Base-by-base conservation (phyloP, 768 basidiomycete species). In the Mycena alexandri region DNA sequence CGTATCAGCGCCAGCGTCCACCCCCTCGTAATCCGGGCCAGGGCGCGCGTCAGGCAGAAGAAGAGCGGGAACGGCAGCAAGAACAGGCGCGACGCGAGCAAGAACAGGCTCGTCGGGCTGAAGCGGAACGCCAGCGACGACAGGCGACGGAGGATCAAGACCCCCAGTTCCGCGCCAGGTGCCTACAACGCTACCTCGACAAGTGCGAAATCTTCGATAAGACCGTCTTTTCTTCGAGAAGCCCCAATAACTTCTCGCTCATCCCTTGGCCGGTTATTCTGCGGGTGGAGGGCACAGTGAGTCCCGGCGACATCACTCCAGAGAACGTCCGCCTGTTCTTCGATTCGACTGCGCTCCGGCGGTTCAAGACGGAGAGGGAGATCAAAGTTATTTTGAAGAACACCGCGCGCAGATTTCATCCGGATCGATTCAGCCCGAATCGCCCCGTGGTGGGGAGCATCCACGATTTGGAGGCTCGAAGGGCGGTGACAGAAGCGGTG, bases 271-370 rank as follows among this genome's bases (percentile, higher is more conserved):
- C 61, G 0, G 61, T 61, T 11, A 41, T 52, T 17, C 61, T 38
- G 17, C 61, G 38, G 13, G 24, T 11, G 4, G 51, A 61, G 21
- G 41, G 61, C 25, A 33, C 61, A 3, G 51, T 61, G 4, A 6
- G 29, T 33, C 34, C 34, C 7, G 25, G 19, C 3, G 61, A 61
- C 51, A 24, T 61, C 24, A 61, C 61, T 7, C 24, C 41, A 10
- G 61, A 52, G 33, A 61, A 61, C 34, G 22, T 61, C 51, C 38
- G 25, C 50, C 48, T 33, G 17, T 61, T 61, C 51, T 61, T 61
- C 25, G 42, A 29, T 33, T 2, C 12, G 13, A 33, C 25, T 5
- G 41, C 11, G 29, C 11, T 61, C 9, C 61, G 17, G n/a, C 10
- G 11, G 6, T 43, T 61, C 47, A 51, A 51, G 48, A 61, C 48